These are phyloP conservation scores for Gaeumannomyces sp. DNA, from an alignment of 2,329 filamentous ascomycete genomes.

Conservation along the genomic window DNA sequence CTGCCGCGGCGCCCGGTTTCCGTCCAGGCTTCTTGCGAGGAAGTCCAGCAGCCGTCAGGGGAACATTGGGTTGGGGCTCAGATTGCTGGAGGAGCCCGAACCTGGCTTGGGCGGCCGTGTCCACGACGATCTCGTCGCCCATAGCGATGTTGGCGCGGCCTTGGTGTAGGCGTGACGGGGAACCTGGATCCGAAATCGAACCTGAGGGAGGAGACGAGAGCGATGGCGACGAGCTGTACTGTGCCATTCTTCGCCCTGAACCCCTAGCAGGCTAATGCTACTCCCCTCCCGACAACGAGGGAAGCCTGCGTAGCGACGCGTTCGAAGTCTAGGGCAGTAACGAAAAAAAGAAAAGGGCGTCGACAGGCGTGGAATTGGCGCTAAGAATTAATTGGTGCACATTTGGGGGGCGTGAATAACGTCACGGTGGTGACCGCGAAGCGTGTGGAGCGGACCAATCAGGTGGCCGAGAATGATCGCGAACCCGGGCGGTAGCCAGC, in stretches of 20 bases:
- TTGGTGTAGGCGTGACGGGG: conserved; percentile 33
- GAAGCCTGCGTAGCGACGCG: neutral
- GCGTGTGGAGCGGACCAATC: neutral
- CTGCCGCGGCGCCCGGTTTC: conserved; percentile 50
- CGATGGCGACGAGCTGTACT: conserved; percentile 42
- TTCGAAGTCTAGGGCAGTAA: neutral
- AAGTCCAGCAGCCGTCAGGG: conserved; percentile 50
- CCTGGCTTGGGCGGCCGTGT: conserved; percentile 29
- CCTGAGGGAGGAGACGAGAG: conserved; percentile 47
- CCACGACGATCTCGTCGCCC: conserved; percentile 42
- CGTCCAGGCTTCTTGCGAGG: conserved; percentile 59
- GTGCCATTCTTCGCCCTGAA: conserved; percentile 17
- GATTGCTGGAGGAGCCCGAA: conserved; percentile 26
- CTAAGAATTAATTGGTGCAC: conserved; percentile 5
- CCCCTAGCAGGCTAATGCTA: conserved; percentile 22
- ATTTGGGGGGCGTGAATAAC: conserved; percentile 3
- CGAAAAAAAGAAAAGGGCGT: neutral
- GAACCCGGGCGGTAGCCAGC: neutral
- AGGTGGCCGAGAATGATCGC: neutral
- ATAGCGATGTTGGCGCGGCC: conserved; percentile 25
- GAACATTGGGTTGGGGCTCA: conserved; percentile 23
- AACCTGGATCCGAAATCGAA: conserved; percentile 42
- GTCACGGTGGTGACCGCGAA: conserved; percentile 1
- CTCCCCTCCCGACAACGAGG: conserved; percentile 17
- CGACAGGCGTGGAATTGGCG: neutral